Percentiles rank a stretch among this genome's conserved stretches.
These are phyloP conservation scores for Coelastrella sp. DNA, from an alignment of 139 green algal species.

Conservation along the genomic window DNA sequence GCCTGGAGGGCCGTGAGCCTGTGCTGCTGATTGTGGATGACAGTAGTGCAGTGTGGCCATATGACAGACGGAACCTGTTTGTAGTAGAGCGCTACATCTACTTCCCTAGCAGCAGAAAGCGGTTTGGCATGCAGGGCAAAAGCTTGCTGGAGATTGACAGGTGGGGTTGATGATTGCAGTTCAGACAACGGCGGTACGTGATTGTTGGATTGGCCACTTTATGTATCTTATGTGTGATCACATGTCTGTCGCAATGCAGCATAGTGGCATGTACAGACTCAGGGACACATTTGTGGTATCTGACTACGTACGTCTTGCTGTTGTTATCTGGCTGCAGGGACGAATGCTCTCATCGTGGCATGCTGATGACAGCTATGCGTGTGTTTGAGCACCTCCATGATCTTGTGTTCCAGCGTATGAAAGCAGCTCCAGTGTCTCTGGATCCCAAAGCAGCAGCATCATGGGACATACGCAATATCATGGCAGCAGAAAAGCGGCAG, in stretches of 20 bases:
- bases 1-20: slow-evolving; percentile 81
- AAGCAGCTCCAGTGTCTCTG: slow-evolving; percentile 14
- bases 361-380: slow-evolving; percentile 57
- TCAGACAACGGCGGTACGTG: too few relatives aligned
- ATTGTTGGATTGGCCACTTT: too few relatives aligned
- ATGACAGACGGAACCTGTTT: slow-evolving; percentile 86
- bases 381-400: slow-evolving; percentile 61
- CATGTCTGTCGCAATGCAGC: too few relatives aligned
- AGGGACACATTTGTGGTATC: not conserved
- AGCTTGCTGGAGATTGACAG: slow-evolving; percentile 63
- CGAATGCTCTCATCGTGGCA: slow-evolving; percentile 64
- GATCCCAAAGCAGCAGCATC: slow-evolving; percentile 22
- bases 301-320: too few relatives aligned
- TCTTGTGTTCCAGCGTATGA: slow-evolving; percentile 44
- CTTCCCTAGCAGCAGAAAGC: slow-evolving; percentile 76
- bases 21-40: slow-evolving; percentile 93
- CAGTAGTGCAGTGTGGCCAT: slow-evolving; percentile 84
- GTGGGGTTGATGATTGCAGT: too few relatives aligned
- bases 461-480: slow-evolving; percentile 49
- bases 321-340: slow-evolving; percentile 60
- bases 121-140: slow-evolving; percentile 58
- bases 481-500: slow-evolving; percentile 39
- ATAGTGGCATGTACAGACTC: too few relatives aligned
- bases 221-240: too few relatives aligned
- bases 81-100: slow-evolving; percentile 90